Evolutionary conservation across 2,329 filamentous ascomycete species (phyloP), one percentile per base, ranked within the genome.

Genomic region (Colletotrichum brevisporum): DNA sequence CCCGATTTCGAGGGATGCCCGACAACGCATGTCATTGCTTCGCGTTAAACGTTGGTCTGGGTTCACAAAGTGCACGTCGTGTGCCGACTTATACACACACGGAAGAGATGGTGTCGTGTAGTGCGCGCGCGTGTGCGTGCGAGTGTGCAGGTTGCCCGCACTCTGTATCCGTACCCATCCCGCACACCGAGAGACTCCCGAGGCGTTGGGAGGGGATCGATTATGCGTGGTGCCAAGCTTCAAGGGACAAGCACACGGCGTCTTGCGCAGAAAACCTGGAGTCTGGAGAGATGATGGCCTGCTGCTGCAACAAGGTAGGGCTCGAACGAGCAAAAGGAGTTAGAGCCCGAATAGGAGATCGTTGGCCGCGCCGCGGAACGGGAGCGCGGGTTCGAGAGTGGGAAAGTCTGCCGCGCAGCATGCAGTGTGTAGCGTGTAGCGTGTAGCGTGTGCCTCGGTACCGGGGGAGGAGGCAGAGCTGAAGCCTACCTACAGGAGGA

Each of bases 381-480:
- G 63, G 56, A 66, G 66, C 61, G 66, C 18, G 66, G 62, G 66
- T 41, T 64, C 41, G 26, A 54, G 45, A 52, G 55, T 43, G 13
- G 21, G 51, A 56, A 59, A 45, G 53, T 36, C 31, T 36, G 31
- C 31, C 31, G 31, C 31, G 41, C 13, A 43, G 41, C 41, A 41
- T 48, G 41, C 13, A 43, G 41, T 13, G 41, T 48, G 45, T 24
- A 43, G 41, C 41, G 41, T 48, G 45, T 24, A 43, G 41, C 41
- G 41, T 48, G 45, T 24, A 67, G 43, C 43, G 45, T 58, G 63
- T 70, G 54, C 64, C 63, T 69, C 63, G 67, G 63, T 70, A 68
- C 58, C 57, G 64, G 50, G 47, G 27, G 54, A 53, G 57, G 27
- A 53, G 16, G 41, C 41, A 60, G 55, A 58, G 41, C n/a, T 50